Evolutionary conservation across 331 rosid genomes (phyloP).

Genomic region (Malus hybrid): DNA sequence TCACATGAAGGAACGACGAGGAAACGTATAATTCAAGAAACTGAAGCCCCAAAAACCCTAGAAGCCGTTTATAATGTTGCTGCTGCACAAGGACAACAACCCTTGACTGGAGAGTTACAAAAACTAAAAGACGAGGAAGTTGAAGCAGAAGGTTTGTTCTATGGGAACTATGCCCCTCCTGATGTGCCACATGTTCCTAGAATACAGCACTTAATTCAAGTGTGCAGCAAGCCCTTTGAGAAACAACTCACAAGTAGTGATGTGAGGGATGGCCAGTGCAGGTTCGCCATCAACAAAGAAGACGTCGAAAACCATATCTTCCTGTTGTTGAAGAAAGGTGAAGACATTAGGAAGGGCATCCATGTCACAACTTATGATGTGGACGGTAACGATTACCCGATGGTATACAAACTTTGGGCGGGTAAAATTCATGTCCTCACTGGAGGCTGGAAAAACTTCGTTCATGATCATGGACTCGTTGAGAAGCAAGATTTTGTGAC

Average conservation of each 20-base stretch:
- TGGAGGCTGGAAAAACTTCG: not conserved
- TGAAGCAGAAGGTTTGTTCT: not conserved
- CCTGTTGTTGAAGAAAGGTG: not conserved
- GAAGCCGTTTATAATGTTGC: not conserved
- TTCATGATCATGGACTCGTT: not conserved
- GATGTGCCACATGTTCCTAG: not conserved
- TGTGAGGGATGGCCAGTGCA: not conserved
- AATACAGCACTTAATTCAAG: not conserved
- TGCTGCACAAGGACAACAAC: not conserved
- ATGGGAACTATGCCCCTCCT: not conserved
- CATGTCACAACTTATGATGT: not conserved
- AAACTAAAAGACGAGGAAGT: not conserved
- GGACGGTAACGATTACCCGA: not conserved
- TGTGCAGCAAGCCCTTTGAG: not conserved
- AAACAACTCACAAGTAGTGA: conserved; percentile 4
- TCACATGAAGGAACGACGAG: no score
- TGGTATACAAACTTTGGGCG: not conserved
- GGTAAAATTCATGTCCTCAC: not conserved
- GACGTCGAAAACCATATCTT: not conserved
- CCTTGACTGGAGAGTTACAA: not conserved
- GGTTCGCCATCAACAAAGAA: not conserved
- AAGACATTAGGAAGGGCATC: not conserved
- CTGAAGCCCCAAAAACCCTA: not conserved
- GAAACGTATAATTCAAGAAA: not conserved
- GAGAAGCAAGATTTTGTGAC: not conserved